phyloP scores from a whole-genome alignment of 1,139 yeast genomes.

The Arxiozyma bovina region DNA sequence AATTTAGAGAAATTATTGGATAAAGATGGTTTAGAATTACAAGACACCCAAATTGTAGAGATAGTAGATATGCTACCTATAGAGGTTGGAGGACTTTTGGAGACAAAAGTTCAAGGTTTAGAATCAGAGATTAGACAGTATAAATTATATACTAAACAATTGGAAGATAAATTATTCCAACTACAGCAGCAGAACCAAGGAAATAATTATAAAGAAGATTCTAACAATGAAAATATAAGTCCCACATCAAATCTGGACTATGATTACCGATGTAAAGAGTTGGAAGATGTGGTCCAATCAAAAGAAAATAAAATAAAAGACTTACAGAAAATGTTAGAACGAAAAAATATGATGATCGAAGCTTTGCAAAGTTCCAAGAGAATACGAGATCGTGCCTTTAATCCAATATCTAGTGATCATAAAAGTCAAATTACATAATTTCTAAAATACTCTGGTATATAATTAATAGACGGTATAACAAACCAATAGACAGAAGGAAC shows the following conservation, averaged over 20 bases:
- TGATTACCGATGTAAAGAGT: conserved; percentile 6
- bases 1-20: conserved; percentile 28
- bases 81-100: conserved; percentile 23
- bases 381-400: conserved; percentile 36
- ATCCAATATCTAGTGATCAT: not conserved
- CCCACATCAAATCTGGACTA: not conserved
- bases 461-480: not conserved
- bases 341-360: conserved; percentile 70
- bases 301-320: conserved; percentile 65
- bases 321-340: conserved; percentile 50
- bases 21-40: conserved; percentile 18
- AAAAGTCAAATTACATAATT: not conserved
- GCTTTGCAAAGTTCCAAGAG: conserved; percentile 58
- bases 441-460: not conserved
- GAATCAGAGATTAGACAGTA: conserved; percentile 22
- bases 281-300: conserved; percentile 30
- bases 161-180: conserved; percentile 16
- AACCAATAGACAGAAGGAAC: too few species aligned
- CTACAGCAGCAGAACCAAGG: not conserved
- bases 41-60: conserved; percentile 21
- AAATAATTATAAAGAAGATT: not conserved
- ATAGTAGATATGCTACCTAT: conserved; percentile 24
- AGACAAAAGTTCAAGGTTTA: conserved; percentile 22
- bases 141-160: conserved; percentile 14
- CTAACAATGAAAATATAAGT: not conserved